A percentile compares a stretch with the other conserved stretches of the same genome.
These are phyloP conservation scores for Euphorbia peplus DNA, from an alignment of 345 rosid species.

Conservation along the genomic window DNA sequence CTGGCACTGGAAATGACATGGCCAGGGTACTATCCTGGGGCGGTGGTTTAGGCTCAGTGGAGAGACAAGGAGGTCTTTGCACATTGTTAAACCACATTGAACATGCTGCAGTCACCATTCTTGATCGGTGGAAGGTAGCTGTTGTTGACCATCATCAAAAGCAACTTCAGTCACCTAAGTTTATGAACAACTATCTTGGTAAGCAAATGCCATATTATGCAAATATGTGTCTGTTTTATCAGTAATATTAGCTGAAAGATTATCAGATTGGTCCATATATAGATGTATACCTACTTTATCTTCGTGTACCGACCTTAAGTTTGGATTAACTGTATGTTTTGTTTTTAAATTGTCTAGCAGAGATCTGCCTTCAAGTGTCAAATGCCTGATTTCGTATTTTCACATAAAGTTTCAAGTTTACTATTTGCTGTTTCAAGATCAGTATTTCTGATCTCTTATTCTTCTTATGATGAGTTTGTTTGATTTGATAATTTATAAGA, in stretches of 20 bases:
- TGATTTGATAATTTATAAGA: not conserved
- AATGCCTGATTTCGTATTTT: not conserved
- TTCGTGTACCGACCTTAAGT: not conserved
- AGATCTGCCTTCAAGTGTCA: not conserved
- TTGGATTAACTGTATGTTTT: not conserved
- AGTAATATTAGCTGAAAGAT: not conserved
- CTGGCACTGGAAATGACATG: constrained; percentile 87
- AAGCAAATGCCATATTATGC: not conserved
- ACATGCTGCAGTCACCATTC: constrained; percentile 77
- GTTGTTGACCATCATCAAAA: constrained; percentile 41
- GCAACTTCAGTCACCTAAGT: constrained; percentile 49
- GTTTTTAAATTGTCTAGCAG: not conserved
- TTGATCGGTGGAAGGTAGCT: constrained; percentile 76
- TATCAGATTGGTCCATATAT: not conserved
- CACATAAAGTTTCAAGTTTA: too few relatives aligned
- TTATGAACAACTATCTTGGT: constrained; percentile 90
- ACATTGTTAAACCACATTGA: constrained; percentile 63
- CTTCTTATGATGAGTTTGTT: not conserved
- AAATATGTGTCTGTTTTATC: not conserved
- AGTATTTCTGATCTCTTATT: not conserved
- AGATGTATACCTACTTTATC: not conserved
- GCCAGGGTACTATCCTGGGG: constrained; percentile 87
- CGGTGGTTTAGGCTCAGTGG: constrained; percentile 58
- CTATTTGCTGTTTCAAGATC: not conserved
- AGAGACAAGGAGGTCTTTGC: constrained; percentile 66